Conservation (phyloP, 2,329 filamentous ascomycete species). For the Rutstroemia sp. region DNA sequence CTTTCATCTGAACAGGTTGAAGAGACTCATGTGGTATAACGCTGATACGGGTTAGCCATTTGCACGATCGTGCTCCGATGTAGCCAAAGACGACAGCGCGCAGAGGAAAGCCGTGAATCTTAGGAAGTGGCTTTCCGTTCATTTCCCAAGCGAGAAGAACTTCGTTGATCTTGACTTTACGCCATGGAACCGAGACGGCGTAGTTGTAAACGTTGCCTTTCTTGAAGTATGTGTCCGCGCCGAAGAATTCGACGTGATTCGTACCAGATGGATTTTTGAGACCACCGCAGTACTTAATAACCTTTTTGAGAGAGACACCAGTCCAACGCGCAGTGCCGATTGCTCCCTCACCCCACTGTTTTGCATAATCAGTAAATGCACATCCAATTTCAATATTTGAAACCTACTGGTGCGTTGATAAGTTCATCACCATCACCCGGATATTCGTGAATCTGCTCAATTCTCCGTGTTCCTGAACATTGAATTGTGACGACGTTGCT, state of each 20-base stretch:
- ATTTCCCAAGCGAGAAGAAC: constrained; percentile 61
- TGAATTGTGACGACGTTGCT: constrained; percentile 53
- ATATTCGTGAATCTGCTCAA: constrained; percentile 61
- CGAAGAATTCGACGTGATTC: constrained; percentile 60
- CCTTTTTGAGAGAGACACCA: constrained; percentile 59
- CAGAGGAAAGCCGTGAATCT: constrained; percentile 60
- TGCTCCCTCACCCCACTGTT: constrained; percentile 55
- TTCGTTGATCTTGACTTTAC: constrained; percentile 59
- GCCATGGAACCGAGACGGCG: constrained; percentile 56
- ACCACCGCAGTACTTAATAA: constrained; percentile 64
- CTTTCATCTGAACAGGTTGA: constrained; percentile 57
- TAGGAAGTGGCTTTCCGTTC: constrained; percentile 56
- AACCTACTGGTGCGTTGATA: constrained; percentile 33
- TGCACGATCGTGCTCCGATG: constrained; percentile 60
- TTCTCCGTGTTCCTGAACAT: constrained; percentile 60
- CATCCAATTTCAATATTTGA: no score
- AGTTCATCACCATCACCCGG: constrained; percentile 60
- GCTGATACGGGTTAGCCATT: constrained; percentile 59
- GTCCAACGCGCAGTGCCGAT: constrained; percentile 58
- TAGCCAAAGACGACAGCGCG: constrained; percentile 56
- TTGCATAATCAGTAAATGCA: constrained; percentile 19
- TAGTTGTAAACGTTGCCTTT: constrained; percentile 57
- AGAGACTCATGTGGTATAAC: constrained; percentile 48
- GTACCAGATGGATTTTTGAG: constrained; percentile 37
- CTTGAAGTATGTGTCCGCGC: constrained; percentile 69